phyloP scores from a whole-genome alignment of 2,329 filamentous ascomycete species.

The Pyrenophora seminiperda region DNA sequence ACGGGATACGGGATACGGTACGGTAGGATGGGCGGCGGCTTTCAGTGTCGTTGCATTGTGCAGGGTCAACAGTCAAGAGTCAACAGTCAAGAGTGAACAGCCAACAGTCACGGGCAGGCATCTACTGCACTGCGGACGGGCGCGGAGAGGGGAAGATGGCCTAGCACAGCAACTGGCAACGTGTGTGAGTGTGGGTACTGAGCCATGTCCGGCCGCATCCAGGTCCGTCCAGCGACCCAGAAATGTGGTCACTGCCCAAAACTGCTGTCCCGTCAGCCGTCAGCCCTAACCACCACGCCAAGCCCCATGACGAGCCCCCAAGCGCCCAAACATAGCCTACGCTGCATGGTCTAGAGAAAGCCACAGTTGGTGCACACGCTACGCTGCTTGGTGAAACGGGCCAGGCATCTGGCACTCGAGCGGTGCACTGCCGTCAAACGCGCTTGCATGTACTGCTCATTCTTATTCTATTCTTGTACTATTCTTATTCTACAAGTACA shows the following conservation, averaged over 20 bases:
- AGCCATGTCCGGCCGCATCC: conserved; percentile 11
- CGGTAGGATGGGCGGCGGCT: background rate
- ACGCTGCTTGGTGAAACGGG: background rate
- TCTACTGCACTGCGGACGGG: conserved; percentile 6
- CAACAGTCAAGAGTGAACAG: too few species aligned
- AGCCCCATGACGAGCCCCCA: background rate
- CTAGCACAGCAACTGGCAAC: background rate
- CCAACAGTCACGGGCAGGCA: background rate
- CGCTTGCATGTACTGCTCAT: too few species aligned
- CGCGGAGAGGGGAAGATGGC: conserved; percentile 3
- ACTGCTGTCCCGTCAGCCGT: conserved; percentile 2
- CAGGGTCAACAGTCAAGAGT: background rate
- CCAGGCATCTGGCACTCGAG: background rate
- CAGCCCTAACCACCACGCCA: conserved; percentile 4
- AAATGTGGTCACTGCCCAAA: conserved; percentile 25
- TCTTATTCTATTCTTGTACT: too few species aligned
- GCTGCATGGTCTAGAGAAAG: background rate
- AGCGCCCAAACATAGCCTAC: background rate
- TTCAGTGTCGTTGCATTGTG: conserved; percentile 11
- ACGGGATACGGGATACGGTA: too few species aligned
- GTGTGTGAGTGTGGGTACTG: conserved; percentile 15
- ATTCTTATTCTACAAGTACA: too few species aligned
- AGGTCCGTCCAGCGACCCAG: conserved; percentile 17
- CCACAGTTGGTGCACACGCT: background rate
- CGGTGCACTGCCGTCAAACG: too few species aligned